phyloP scores from a whole-genome alignment of 306 rosid genomes.

The Myrica gale region DNA sequence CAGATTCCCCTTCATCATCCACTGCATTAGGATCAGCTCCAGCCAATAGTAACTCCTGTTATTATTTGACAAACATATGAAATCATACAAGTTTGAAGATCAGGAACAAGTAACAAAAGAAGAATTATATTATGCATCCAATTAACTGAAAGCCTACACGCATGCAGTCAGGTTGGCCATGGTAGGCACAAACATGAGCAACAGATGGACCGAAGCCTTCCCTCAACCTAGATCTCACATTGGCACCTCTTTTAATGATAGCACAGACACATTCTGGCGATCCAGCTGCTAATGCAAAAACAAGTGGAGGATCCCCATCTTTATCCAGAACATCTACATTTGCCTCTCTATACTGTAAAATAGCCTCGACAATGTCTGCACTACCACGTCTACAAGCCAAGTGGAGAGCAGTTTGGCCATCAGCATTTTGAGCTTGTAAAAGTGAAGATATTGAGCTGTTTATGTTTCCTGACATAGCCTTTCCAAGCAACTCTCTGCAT shows the following conservation, averaged over 20 bases:
- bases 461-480: conserved; percentile 63
- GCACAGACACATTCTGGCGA: conserved; percentile 83
- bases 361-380: conserved; percentile 83
- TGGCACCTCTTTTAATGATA: conserved; percentile 80
- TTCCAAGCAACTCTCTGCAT: conserved; percentile 73
- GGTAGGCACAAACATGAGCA: conserved; percentile 96
- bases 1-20: conserved; percentile 98
- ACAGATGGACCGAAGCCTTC: conserved; percentile 95
- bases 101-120: not conserved
- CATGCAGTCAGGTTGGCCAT: conserved; percentile 99
- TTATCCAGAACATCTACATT: conserved; percentile 90
- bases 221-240: conserved; percentile 79
- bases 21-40: conserved; percentile 97
- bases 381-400: conserved; percentile 95
- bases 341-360: conserved; percentile 74
- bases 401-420: conserved; percentile 97
- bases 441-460: conserved; percentile 52
- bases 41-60: conserved; percentile 84
- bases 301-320: conserved; percentile 97
- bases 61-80: conserved; percentile 27
- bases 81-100: conserved; percentile 27
- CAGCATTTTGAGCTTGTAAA: conserved; percentile 84
- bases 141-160: conserved; percentile 61
- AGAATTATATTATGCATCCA: conserved; percentile 23
- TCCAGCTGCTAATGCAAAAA: conserved; percentile 97